These are phyloP conservation scores for Marchantia paleacea DNA, from an alignment of 225 moss, liverwort and hornwort species.

Conservation along the genomic window DNA sequence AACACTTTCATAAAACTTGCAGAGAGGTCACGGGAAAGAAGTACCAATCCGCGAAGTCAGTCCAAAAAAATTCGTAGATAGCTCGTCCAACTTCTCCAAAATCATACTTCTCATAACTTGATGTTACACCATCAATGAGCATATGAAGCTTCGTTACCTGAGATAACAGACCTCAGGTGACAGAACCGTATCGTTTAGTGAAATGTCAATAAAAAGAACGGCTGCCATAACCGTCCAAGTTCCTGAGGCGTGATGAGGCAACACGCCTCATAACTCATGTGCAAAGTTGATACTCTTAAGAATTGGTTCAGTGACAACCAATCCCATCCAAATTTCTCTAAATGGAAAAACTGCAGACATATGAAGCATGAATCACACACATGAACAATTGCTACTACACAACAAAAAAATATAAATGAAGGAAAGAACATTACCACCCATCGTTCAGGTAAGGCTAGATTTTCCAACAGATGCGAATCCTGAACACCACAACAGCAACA, in stretches of 20 bases:
- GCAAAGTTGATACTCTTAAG: neutral
- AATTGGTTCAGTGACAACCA: neutral
- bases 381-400: neutral
- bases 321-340: neutral
- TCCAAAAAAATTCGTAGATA: constrained; percentile 87
- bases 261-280: neutral
- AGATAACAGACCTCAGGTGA: neutral
- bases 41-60: constrained; percentile 91
- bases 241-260: too few relatives aligned
- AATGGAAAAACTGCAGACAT: neutral
- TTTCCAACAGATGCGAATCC: constrained; percentile 39
- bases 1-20: neutral
- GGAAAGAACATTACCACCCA: constrained; percentile 65
- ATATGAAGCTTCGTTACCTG: constrained; percentile 79
- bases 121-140: constrained; percentile 68
- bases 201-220: too few relatives aligned
- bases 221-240: neutral
- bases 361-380: neutral
- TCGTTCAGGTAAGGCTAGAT: constrained; percentile 62
- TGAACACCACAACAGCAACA: constrained; percentile 44
- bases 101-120: constrained; percentile 63
- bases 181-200: neutral
- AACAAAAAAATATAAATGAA: too few relatives aligned
- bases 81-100: constrained; percentile 80
- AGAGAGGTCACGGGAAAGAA: neutral